Evolutionary conservation across 2,329 filamentous ascomycete genomes (phyloP), one percentile per base, ranked within the genome.

Genomic region (Trichoderma harzianum): DNA sequence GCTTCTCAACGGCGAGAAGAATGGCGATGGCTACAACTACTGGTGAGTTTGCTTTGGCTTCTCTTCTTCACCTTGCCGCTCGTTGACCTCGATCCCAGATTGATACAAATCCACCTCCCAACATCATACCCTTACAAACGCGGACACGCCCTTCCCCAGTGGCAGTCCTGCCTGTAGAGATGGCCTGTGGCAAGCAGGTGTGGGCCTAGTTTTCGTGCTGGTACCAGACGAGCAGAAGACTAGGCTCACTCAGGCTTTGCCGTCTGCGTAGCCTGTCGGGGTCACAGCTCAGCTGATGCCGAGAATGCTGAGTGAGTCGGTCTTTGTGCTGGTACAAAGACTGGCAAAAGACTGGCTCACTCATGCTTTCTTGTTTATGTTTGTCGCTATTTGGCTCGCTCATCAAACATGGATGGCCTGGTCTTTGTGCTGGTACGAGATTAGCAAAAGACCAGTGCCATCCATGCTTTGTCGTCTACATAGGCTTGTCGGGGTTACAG

Each of bases 351-450:
- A n/a, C 39, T n/a, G 39, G 18, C 39, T 47, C 39, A 47, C 18
- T n/a, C 18, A 47, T n/a, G 39, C 39, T 47, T 47, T n/a, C 3
- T 43, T 7, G 14, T 47, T 10, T n/a, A 51, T 24, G 11, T 21
- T 12, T 6, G n/a, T 24, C n/a, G 10, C 11, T 14, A 14, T 5
- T 24, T 12, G 47, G n/a, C 1, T 1, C 1, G 5, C 5, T n/a
- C 0, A 51, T 58, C 18, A 32, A 60, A 14, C 7, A 7, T 21
- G 28, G 30, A 21, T 21, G 30, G 57, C 57, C n/a, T 34, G 57
- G 57, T 34, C 18, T 30, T 60, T 18, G 28, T 32, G 57, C 30
- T 34, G 57, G 30, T 60, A 21, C 57, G 0, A 60, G 28, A 34
- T 3, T 8, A 1, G 57, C 57, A 60, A 24, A 30, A 51, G 28